Base-by-base conservation (phyloP, 1,284 basidiomycete species). In the Trametes versicolor region DNA sequence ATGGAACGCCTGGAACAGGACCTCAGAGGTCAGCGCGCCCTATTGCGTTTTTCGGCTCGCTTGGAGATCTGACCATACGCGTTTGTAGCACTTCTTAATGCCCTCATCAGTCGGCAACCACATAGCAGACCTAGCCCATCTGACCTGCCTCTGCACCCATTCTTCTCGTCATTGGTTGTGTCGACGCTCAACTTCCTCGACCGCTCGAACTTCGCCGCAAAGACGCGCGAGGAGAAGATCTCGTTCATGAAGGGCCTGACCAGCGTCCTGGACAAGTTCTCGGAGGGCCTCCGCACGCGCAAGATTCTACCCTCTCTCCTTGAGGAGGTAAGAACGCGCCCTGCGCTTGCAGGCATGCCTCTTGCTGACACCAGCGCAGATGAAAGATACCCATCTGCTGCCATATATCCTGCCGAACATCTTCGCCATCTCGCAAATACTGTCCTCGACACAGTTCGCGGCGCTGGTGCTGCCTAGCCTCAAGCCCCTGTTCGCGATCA, bases 331-430 rank as follows among this genome's bases (percentile, higher is more conserved):
- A 64, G 34, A 29, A 15, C 19, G 5, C n/a, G 13, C 4, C 9
- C 9, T 10, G 7, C 25, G 27, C 25, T n/a, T n/a, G n/a, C n/a
- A n/a, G n/a, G n/a, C n/a, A n/a, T n/a, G n/a, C n/a, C n/a, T n/a
- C 9, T 49, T 29, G 23, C 19, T 43, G 27, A 27, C 48, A 13
- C 6, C 13, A 13, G 25, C 13, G 21, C 68, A 95, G 92, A 97
- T 97, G 95, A 98, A 96, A 85, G 95, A 98, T 74, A 88, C 86
- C 3, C 89, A 95, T 71, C 85, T 98, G 1, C 80, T 99, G 55
- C 97, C 98, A 1, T 98, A 98, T 77, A 94, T 99, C 66, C 82
- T 99, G n/a, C 97, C 97, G 1, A 98, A 98, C 77, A 93, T 99
- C n/a, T 98, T 99, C 74, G 86, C 88, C 62, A 99, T 99, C 66